Base-by-base conservation (phyloP, 2,329 filamentous ascomycete species). In the Colletotrichum camelliae region DNA sequence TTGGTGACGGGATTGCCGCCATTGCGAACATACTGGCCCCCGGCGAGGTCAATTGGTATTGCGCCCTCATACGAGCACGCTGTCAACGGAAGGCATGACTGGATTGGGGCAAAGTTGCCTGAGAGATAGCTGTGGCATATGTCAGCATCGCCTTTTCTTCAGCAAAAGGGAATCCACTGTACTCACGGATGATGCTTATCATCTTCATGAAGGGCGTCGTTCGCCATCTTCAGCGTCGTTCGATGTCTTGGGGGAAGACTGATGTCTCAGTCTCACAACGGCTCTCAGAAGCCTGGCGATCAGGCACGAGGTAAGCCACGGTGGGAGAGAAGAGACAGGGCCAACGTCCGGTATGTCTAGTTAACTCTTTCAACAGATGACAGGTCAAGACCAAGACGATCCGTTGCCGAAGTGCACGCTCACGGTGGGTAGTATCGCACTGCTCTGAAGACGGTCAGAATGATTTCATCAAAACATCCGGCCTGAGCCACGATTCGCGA, bases 1-100 rank as follows among this genome's bases (percentile, higher is more conserved):
- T 94, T 92, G 33, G 88, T 88, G 9, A 93, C 86, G 7, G 93
- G 93, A 79, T 94, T 95, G 33, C 91, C 92, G 55, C 93, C 93
- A 80, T 95, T 95, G 18, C 93, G 90, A 33, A 95, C 90, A 79
- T 95, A 95, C 82, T 95, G 90, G 15, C 93, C 93, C 2, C 92
- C 93, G 10, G 88, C 87, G 55, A 95, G 87, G 76, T 94, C 93
- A n/a, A 84, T 77, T 2, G 93, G 93, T 66, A 95, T 92, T 0
- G 77, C 81, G 8, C 93, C 93, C 3, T 87, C 86, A 79, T 89
- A 90, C 2, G 84, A 79, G 77, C 93, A 94, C 67, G 88, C 86
- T 33, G 89, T 93, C 18, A 93, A 85, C 12, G 87, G 83, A 24
- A 88, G 85, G 52, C 88, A 90, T 67, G 86, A 86, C 7, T 90